Base-by-base conservation (phyloP, 306 rosid species). In the Sophora flavescens region DNA sequence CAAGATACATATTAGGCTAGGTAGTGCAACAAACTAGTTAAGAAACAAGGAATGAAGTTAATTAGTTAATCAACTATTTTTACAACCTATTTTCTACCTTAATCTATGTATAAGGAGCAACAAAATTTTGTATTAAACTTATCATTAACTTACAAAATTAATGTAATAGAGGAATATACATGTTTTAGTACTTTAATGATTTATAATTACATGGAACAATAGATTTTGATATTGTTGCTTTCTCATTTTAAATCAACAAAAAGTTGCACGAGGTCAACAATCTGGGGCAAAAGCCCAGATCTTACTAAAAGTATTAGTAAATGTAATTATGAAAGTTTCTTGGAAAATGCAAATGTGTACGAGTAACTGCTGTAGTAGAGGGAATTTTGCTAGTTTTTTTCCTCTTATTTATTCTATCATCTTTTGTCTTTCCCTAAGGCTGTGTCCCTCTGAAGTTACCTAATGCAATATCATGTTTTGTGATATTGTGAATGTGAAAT, bases 31-130 rank as follows among this genome's bases (percentile, higher is more conserved):
- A 72, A 60, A 14, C 6, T 18, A 41, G 41, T n/a, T 45, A 6
- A 42, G 58, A 73, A 59, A 74, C 61, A 18, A 33, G 32, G 41
- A 73, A 60, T 70, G 51, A 47, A 70, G 12, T n/a, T n/a, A 28
- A 17, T n/a, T n/a, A n/a, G n/a, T n/a, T n/a, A 15, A 70, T 70
- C 35, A 70, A 16, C 38, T 52, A 70, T 35, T 32, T 67, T 47
- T 17, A 11, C 48, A 42, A 36, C 18, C 57, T 36, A 59, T 62
- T 32, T 60, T 36, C 53, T 17, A 7, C 63, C 64, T 61, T 56
- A 45, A 66, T 61, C 26, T 36, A 4, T 5, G 16, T 56, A 16
- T 18, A 45, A 28, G 61, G 54, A 57, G 1, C 17, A n/a, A 35
- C 16, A 15, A 17, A 58, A 16, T 56, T 47, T 13, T 47, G 52